Evolutionary conservation across 2,329 filamentous ascomycete genomes (phyloP), one percentile per base, ranked within the genome.

Genomic region (Fusarium haematococcum): DNA sequence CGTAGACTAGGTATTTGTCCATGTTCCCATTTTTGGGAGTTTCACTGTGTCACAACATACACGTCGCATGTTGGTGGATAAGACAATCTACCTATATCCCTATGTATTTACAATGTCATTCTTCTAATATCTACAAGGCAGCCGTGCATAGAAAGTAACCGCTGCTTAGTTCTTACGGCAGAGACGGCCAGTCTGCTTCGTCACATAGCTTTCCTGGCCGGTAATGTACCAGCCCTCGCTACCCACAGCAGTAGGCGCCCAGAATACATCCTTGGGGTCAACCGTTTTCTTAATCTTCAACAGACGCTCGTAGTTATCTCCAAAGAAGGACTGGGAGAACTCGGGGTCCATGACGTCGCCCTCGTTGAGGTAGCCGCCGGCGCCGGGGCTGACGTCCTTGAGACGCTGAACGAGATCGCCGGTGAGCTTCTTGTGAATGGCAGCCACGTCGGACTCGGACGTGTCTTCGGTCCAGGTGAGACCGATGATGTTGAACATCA

Each of bases 401-500:
- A 80, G 79, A 14, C 78, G 78, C 65, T 81, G 69, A 62, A 80
- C 79, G 65, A 80, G 80, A 52, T 78, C 79, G 54, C 77, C 67
- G 13, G 79, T 80, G 60, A 83, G 74, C 68, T 76, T 79, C 41
- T 80, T 64, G 61, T 81, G 79, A 6, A 75, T 63, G n/a, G 71
- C 52, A 76, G 66, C 70, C 5, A 77, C 52, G 13, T 71, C 60
- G 3, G 41, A 8, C 54, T 57, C 69, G 37, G 76, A 25, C 1
- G 71, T 76, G 3, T 67, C 23, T 6, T 18, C 48, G 39, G 69
- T 61, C 76, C 76, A 78, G 52, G 48, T 64, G 11, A 73, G 65
- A 30, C 75, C 76, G n/a, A 75, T 77, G 69, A 84, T 84, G 59
- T 75, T 77, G 63, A 82, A 81, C 78, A 84, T 78, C 35, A 79